Evolutionary conservation across 352 stramenopile species (phyloP).

Genomic region (Phytopythium cucurbitacearum): DNA sequence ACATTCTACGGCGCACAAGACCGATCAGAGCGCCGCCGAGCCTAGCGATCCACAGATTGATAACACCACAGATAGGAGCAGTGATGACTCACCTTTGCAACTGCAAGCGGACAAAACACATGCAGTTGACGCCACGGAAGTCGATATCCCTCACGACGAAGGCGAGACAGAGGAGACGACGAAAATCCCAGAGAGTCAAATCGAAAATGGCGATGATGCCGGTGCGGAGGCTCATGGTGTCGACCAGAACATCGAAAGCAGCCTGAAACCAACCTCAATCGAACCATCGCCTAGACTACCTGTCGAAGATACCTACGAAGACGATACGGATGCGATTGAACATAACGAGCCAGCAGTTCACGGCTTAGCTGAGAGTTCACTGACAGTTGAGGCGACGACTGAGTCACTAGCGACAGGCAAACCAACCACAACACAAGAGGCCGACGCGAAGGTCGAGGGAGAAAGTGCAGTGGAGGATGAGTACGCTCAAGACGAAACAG

Average conservation of each 20-base stretch:
- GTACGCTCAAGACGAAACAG: not conserved
- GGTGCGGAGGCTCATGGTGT: slow-evolving; percentile 2
- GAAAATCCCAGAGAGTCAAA: not conserved
- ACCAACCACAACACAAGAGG: not conserved
- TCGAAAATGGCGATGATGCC: not conserved
- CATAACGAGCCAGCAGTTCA: slow-evolving; percentile 10
- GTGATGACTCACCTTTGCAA: too few relatives aligned
- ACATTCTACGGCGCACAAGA: too few relatives aligned
- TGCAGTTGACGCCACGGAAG: too few relatives aligned
- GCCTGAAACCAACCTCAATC: not conserved
- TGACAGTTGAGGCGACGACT: not conserved
- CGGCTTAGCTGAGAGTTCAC: slow-evolving; percentile 1
- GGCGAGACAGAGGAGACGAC: too few relatives aligned
- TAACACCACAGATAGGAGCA: too few relatives aligned
- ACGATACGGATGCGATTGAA: slow-evolving; percentile 27
- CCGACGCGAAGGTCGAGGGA: not conserved
- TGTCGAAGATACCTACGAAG: slow-evolving; percentile 8
- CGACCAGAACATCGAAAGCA: slow-evolving; percentile 4
- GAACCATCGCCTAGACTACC: not conserved
- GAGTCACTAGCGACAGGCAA: not conserved
- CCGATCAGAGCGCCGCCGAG: too few relatives aligned
- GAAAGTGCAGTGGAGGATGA: not conserved
- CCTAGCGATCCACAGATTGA: too few relatives aligned
- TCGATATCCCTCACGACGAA: too few relatives aligned
- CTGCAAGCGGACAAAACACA: too few relatives aligned